Evolutionary conservation across 2,329 filamentous ascomycete genomes (phyloP).

Genomic region (Hymenoscyphus salicellus): DNA sequence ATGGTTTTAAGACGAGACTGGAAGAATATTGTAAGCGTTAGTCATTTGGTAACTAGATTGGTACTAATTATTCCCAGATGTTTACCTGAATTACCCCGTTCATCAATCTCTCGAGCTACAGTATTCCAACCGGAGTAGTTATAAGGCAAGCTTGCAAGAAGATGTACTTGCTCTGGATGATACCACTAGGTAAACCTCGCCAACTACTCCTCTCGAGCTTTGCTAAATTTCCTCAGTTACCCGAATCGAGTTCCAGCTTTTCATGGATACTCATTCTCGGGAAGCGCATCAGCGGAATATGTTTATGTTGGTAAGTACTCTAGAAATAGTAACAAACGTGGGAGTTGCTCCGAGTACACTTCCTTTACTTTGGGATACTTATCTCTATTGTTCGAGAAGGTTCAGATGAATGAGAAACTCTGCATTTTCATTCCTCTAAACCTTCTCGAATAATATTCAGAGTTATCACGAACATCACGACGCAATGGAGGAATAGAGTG

Average conservation of each 20-base stretch:
- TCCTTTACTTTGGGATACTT: no score
- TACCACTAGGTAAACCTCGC: background rate
- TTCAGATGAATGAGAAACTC: no score
- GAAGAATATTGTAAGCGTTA: background rate
- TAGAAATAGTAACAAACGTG: conserved; percentile 47
- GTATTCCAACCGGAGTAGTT: background rate
- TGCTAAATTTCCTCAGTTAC: background rate
- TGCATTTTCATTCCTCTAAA: no score
- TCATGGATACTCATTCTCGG: conserved; percentile 5
- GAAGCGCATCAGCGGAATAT: conserved; percentile 6
- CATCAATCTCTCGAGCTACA: background rate
- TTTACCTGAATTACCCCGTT: background rate
- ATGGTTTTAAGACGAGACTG: background rate
- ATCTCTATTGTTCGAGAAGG: no score
- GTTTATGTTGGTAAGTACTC: conserved; percentile 15
- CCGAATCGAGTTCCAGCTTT: conserved; percentile 5
- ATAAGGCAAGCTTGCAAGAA: background rate
- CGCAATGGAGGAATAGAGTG: no score
- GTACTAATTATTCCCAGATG: background rate
- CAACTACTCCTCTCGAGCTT: background rate
- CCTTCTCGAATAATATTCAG: no score
- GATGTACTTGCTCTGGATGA: background rate
- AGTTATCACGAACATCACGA: no score
- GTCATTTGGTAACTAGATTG: no score
- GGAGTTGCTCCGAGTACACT: no score